Conservation (phyloP, 2,329 filamentous ascomycete genomes). For the Alternaria conjuncta region DNA sequence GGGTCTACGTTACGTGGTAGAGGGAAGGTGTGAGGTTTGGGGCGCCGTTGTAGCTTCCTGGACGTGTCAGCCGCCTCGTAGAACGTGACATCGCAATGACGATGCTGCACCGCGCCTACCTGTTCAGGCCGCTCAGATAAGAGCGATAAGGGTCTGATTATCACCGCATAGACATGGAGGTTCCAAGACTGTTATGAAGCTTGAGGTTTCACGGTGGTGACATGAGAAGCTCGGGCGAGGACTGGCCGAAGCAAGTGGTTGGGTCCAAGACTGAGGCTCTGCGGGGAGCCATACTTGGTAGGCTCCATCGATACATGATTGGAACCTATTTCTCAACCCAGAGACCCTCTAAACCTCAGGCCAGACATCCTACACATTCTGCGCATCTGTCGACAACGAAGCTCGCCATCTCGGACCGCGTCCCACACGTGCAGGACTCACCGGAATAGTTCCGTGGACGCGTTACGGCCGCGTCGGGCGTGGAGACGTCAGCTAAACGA, state of each 20-base stretch:
- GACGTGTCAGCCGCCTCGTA: slow-evolving; percentile 10
- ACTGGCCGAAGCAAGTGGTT: background rate
- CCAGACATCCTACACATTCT: background rate
- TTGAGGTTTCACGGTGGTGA: background rate
- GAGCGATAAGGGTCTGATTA: background rate
- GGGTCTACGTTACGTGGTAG: slow-evolving; percentile 14
- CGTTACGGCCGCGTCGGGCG: background rate
- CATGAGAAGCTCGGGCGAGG: background rate
- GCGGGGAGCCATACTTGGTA: slow-evolving; percentile 3
- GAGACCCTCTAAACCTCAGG: background rate
- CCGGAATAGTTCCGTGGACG: slow-evolving; percentile 7
- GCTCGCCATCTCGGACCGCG: background rate
- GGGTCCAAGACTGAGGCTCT: slow-evolving; percentile 9
- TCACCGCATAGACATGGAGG: background rate
- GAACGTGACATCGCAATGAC: slow-evolving; percentile 16
- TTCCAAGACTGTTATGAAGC: background rate
- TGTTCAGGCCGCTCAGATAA: background rate
- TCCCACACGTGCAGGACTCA: background rate
- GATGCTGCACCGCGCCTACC: slow-evolving; percentile 18
- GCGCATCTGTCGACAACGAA: background rate
- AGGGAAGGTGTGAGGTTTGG: background rate
- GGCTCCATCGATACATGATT: background rate
- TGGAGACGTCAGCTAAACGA: slow-evolving; percentile 14
- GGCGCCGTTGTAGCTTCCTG: background rate
- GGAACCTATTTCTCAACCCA: background rate